Evolutionary conservation across 2,329 filamentous ascomycete genomes (phyloP).

Genomic region (Annulohypoxylon truncatum): DNA sequence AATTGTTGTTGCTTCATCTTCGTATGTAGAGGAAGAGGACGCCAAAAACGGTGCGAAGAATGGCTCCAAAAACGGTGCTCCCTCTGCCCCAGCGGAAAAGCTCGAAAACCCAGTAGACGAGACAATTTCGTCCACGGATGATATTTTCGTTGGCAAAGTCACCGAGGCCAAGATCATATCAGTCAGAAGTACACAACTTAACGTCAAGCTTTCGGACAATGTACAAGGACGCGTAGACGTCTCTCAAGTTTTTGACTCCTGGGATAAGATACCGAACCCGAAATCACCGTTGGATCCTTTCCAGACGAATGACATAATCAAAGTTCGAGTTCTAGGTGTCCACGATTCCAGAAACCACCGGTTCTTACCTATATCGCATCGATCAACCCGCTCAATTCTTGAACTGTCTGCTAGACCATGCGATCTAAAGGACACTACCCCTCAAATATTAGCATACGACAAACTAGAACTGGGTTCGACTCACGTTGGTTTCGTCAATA

Average conservation of each 20-base stretch:
- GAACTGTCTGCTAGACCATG: conserved; percentile 87
- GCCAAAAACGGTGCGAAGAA: conserved; percentile 51
- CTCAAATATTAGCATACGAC: conserved; percentile 72
- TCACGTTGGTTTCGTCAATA: conserved; percentile 90
- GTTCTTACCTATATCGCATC: conserved; percentile 91
- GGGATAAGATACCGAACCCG: conserved; percentile 85
- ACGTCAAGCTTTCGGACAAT: conserved; percentile 87
- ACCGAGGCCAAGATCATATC: conserved; percentile 84
- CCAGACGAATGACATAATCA: conserved; percentile 74
- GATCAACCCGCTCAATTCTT: conserved; percentile 82
- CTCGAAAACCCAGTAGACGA: conserved; percentile 69
- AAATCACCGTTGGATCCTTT: conserved; percentile 85
- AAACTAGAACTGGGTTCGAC: conserved; percentile 77
- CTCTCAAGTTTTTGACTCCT: conserved; percentile 88
- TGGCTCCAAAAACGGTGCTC: conserved; percentile 49
- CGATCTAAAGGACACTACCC: conserved; percentile 62
- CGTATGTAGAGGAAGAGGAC: conserved; percentile 58
- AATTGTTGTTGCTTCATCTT: conserved; percentile 67
- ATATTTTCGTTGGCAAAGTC: conserved; percentile 78
- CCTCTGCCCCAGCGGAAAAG: conserved; percentile 53
- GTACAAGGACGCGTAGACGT: conserved; percentile 93
- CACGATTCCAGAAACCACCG: conserved; percentile 91
- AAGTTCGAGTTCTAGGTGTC: conserved; percentile 83
- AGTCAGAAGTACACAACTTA: conserved; percentile 90
- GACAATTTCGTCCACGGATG: conserved; percentile 71